Percentiles rank a stretch among this genome's conserved stretches.
Evolutionary conservation across 495 filamentous ascomycete genomes (phyloP).

Genomic region (Penicillium bovifimosum): DNA sequence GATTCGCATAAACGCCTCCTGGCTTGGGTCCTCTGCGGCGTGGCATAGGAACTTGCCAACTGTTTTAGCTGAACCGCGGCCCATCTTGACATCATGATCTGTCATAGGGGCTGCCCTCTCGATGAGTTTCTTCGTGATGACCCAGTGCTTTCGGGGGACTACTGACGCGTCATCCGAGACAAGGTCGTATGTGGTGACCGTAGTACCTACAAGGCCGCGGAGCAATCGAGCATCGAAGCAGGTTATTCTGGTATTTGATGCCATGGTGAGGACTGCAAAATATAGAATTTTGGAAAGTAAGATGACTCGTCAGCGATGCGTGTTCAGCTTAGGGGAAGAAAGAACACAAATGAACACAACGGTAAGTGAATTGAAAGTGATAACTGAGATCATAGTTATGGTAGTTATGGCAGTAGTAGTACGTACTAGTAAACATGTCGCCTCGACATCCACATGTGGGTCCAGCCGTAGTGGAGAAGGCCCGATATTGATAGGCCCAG

Average conservation of each 20-base stretch:
- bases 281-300: too few relatives aligned
- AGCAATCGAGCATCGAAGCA: conserved; percentile 9
- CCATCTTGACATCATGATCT: conserved; percentile 8
- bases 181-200: conserved; percentile 4
- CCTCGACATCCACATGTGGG: too few relatives aligned
- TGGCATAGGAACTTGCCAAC: conserved; percentile 14
- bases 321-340: too few relatives aligned
- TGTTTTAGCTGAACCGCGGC: conserved; percentile 6
- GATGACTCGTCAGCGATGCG: too few relatives aligned
- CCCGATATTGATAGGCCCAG: too few relatives aligned
- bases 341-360: too few relatives aligned
- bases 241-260: background rate
- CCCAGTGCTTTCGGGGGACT: conserved; percentile 6
- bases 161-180: conserved; percentile 3
- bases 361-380: too few relatives aligned
- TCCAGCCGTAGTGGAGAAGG: too few relatives aligned
- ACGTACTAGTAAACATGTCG: too few relatives aligned
- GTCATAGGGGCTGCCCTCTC: conserved; percentile 8
- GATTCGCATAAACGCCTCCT: too few relatives aligned
- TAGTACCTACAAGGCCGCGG: conserved; percentile 8
- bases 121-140: conserved; percentile 11
- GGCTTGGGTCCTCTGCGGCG: background rate
- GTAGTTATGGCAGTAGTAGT: too few relatives aligned
- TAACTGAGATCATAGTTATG: too few relatives aligned
- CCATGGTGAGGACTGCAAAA: background rate